Evolutionary conservation across 2,329 filamentous ascomycete species (phyloP).

Genomic region (Zymoseptoria passerinii): DNA sequence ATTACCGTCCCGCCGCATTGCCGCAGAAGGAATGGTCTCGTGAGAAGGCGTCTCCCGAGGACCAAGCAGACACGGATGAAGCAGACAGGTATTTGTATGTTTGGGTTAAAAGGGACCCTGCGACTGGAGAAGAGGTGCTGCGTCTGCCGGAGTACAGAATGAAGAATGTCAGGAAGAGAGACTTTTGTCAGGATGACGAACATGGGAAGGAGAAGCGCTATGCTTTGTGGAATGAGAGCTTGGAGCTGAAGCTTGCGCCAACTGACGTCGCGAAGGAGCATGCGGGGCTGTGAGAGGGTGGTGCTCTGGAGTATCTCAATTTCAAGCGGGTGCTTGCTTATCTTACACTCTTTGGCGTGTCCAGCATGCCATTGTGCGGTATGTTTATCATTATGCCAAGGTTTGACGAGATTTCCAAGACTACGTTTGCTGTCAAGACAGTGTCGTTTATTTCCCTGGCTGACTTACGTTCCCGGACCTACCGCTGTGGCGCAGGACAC

Average conservation of each 20-base stretch:
- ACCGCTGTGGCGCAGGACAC: background rate
- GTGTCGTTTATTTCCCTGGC: background rate
- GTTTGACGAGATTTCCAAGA: background rate
- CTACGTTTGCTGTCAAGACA: background rate
- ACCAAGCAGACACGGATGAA: background rate
- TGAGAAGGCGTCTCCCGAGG: background rate
- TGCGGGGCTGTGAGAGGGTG: background rate
- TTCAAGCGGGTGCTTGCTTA: no score
- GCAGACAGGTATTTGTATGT: background rate
- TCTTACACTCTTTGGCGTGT: no score
- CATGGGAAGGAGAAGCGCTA: background rate
- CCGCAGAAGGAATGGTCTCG: background rate
- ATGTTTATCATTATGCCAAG: no score
- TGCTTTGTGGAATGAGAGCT: background rate
- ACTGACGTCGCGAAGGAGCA: background rate
- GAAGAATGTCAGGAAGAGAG: background rate
- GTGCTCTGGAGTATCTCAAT: no score
- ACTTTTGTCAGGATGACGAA: background rate
- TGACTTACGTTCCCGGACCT: background rate
- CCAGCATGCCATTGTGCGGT: no score
- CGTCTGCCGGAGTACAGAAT: background rate
- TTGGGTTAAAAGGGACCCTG: background rate
- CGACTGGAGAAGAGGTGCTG: background rate
- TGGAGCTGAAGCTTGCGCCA: background rate
- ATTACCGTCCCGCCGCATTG: background rate